Percentiles rank a stretch among this genome's conserved stretches.
These are phyloP conservation scores for Beauveria medogensis DNA, from an alignment of 2,329 filamentous ascomycete species.

Conservation along the genomic window DNA sequence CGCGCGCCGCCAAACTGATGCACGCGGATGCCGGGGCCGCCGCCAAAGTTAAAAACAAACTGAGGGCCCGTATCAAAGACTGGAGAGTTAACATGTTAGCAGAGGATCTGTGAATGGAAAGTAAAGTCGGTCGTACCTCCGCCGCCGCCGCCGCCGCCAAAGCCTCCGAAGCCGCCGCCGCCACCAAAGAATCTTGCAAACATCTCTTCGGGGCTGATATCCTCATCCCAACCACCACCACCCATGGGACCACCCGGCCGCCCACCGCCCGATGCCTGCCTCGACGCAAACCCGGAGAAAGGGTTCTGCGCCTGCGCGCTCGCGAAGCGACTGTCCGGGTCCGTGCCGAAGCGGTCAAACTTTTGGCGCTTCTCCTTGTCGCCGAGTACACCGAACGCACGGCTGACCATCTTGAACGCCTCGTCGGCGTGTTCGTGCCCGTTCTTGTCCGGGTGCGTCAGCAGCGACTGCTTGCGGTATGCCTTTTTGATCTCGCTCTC, in stretches of 20 bases:
- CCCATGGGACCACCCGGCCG: slow-evolving; percentile 27
- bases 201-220: slow-evolving; percentile 93
- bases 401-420: slow-evolving; percentile 95
- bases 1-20: slow-evolving; percentile 85
- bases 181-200: slow-evolving; percentile 96
- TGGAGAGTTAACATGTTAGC: slow-evolving; percentile 17
- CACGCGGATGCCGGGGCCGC: slow-evolving; percentile 82
- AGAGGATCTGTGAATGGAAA: not conserved
- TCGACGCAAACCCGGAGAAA: slow-evolving; percentile 14
- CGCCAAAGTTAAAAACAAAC: slow-evolving; percentile 93
- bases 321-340: slow-evolving; percentile 83
- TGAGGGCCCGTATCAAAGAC: slow-evolving; percentile 71
- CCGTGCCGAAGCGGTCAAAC: slow-evolving; percentile 82
- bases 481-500: slow-evolving; percentile 95
- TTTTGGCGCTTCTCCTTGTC: slow-evolving; percentile 88
- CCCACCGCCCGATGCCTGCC: slow-evolving; percentile 33
- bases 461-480: slow-evolving; percentile 84
- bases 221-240: slow-evolving; percentile 61
- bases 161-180: slow-evolving; percentile 59
- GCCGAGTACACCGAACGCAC: slow-evolving; percentile 86
- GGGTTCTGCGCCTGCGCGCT: slow-evolving; percentile 40
- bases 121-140: slow-evolving; percentile 24
- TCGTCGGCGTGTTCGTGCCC: slow-evolving; percentile 92
- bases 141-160: slow-evolving; percentile 24
- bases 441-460: slow-evolving; percentile 99